Base-by-base conservation (phyloP, 2,329 filamentous ascomycete species). In the Fusarium humuli region DNA sequence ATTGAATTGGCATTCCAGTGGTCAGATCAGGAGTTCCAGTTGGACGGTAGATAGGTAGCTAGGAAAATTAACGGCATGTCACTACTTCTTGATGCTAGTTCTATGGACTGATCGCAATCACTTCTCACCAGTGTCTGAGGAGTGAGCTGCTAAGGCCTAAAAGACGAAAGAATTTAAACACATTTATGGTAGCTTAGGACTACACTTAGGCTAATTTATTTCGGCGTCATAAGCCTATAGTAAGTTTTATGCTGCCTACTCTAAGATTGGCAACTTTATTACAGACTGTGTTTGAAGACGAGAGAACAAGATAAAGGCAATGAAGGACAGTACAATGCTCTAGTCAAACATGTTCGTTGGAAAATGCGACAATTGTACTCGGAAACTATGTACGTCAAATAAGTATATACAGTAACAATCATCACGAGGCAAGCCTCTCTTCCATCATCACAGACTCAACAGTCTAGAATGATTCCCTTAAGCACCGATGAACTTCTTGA, bases 401-500 rank as follows among this genome's bases (percentile, higher is more conserved):
- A 71, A 71, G 29, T 70, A 65, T 71, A 61, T 71, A 71, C 68
- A 58, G 25, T 41, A 56, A 44, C 16, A 46, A 41, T 20, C 14
- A 30, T 30, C 16, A 22, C 25, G 6, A 22, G 12, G 4, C 30
- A 44, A 30, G 30, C 6, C 12, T 4, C 18, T 12, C 23, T 23
- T 20, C 48, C 14, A 9, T 13, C 23, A 13, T 12, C 22, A 14
- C 10, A 7, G 5, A 5, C 2, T 20, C 5, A 60, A 20, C 4
- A 32, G 9, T 11, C 27, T n/a, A 27, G 4, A 30, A 18, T 10
- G 13, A 14, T 42, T 27, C 23, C 4, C 18, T 23, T 44, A 71
- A 67, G 69, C 69, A 58, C 53, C 65, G 18, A 71, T 72, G 40
- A 70, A 71, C 47, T 72, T 20, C 69, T 72, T 72, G 11, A 71